Evolutionary conservation across 2,329 filamentous ascomycete species (phyloP).

Genomic region (Lizonia empirigonia): DNA sequence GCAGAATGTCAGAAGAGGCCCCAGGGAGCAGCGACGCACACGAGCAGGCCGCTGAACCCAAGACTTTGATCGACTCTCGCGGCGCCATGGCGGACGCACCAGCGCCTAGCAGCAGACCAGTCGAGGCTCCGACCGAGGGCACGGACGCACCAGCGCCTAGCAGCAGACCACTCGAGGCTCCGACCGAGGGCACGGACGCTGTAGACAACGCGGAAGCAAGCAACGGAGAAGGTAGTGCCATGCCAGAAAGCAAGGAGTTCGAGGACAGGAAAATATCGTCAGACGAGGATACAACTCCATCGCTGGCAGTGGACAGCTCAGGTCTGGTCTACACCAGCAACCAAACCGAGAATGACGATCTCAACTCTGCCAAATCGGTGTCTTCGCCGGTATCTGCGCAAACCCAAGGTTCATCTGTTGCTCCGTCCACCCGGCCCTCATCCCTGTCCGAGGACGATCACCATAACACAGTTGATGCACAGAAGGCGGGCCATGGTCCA

Average conservation of each 20-base stretch:
- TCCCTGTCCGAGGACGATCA: constrained; percentile 48
- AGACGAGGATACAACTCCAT: constrained; percentile 21
- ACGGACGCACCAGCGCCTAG: constrained; percentile 1
- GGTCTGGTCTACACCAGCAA: constrained; percentile 58
- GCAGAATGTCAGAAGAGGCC: constrained; percentile 19
- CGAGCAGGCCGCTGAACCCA: constrained; percentile 4
- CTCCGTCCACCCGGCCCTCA: constrained; percentile 48
- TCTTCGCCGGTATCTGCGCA: constrained; percentile 48
- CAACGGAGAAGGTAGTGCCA: neutral
- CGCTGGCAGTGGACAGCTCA: constrained; percentile 52
- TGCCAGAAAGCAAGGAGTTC: constrained; percentile 9
- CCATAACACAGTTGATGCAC: constrained; percentile 23
- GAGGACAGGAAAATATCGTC: constrained; percentile 22
- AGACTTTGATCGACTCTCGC: neutral
- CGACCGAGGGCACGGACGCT: neutral
- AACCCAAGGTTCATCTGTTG: constrained; percentile 45
- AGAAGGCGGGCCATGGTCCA: constrained; percentile 22
- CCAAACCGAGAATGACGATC: constrained; percentile 42
- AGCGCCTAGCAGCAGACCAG: constrained; percentile 3
- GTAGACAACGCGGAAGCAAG: constrained; percentile 1
- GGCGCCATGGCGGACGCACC: constrained; percentile 7
- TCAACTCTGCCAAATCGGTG: constrained; percentile 43
- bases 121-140: neutral
- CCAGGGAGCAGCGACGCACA: constrained; percentile 11
- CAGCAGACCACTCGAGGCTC: constrained; percentile 1